Evolutionary conservation across 495 filamentous ascomycete species (phyloP).

Genomic region (Lasiosphaeris hirsuta): DNA sequence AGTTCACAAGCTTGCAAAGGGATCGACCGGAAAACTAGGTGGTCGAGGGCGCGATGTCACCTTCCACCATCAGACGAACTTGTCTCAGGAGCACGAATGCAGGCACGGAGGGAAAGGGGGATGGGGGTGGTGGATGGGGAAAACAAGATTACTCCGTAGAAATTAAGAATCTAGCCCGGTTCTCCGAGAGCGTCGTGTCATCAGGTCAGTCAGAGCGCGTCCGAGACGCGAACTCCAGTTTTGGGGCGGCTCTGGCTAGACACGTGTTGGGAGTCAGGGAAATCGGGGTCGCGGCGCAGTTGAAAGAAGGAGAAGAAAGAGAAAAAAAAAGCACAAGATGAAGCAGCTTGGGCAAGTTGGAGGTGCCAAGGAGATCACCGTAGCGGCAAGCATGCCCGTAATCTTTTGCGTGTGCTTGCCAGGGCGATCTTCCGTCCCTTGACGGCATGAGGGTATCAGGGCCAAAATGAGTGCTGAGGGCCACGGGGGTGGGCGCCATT

Average conservation of each 20-base stretch:
- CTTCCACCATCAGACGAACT: conserved; percentile 11
- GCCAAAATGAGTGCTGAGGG: neutral
- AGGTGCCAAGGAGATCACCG: conserved; percentile 5
- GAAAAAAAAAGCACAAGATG: too few relatives aligned
- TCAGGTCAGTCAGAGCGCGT: neutral
- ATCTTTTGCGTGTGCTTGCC: conserved; percentile 8
- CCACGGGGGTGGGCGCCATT: neutral
- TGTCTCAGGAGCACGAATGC: conserved; percentile 20
- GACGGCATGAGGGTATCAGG: neutral
- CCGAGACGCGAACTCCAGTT: neutral
- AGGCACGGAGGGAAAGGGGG: neutral
- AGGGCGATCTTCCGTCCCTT: conserved; percentile 9
- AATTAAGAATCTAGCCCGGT: neutral
- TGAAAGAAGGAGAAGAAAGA: too few relatives aligned
- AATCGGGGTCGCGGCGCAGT: neutral
- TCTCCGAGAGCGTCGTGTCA: neutral
- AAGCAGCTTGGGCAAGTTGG: neutral
- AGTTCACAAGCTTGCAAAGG: neutral
- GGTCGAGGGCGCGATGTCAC: conserved; percentile 24
- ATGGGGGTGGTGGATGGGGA: neutral
- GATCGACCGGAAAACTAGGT: conserved; percentile 15
- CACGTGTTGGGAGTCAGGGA: neutral
- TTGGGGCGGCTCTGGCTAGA: neutral
- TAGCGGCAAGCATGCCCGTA: conserved; percentile 6
- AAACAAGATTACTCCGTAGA: neutral